Conservation (phyloP, 169 alveolate genomes). For the Plasmodium ovale region DNA sequence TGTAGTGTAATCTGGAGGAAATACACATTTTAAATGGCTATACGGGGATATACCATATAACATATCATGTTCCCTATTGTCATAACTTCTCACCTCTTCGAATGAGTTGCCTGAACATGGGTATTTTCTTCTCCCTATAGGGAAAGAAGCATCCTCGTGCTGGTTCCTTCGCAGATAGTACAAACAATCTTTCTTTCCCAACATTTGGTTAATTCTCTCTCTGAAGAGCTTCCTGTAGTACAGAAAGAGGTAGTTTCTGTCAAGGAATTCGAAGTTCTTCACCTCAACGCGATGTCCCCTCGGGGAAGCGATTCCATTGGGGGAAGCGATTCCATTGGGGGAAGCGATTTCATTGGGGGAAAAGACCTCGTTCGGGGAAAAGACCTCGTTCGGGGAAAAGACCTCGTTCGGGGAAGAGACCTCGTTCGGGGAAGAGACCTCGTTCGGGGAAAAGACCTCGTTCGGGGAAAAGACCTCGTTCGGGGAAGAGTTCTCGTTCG, state of each 20-base stretch:
- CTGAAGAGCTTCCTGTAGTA: conserved; percentile 9
- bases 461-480: too few species aligned
- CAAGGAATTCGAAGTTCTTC: conserved; percentile 17
- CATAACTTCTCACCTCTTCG: background rate
- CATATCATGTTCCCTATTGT: background rate
- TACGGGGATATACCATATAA: conserved; percentile 63
- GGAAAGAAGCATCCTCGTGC: background rate
- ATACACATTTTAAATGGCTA: conserved; percentile 34
- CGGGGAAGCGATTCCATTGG: too few species aligned
- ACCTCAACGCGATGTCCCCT: background rate
- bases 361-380: too few species aligned
- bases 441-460: too few species aligned
- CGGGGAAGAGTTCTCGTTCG: too few species aligned
- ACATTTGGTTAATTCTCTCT: background rate
- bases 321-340: too few species aligned
- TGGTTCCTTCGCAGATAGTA: conserved; percentile 8
- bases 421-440: too few species aligned
- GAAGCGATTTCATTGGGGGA: too few species aligned
- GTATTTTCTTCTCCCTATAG: background rate
- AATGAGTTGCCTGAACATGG: background rate
- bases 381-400: too few species aligned
- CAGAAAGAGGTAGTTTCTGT: conserved; percentile 1
- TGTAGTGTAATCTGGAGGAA: conserved; percentile 45
- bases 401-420: too few species aligned
- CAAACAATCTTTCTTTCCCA: conserved; percentile 30